phyloP scores from a whole-genome alignment of 139 green algal genomes.

The Chlorella ohadii region DNA sequence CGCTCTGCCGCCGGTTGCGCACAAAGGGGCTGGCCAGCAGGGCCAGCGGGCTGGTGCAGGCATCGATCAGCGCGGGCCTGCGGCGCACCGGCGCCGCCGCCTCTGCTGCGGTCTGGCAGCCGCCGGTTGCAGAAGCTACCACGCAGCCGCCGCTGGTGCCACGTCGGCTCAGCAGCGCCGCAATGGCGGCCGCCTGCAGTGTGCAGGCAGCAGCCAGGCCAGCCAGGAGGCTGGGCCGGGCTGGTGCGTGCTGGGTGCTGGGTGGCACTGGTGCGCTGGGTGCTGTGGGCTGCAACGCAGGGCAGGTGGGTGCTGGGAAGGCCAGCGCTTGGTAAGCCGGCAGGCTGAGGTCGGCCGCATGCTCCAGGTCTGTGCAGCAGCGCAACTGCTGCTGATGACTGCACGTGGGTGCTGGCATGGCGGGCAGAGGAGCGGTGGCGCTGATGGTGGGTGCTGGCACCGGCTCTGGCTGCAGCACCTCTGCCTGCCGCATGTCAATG shows the following conservation, averaged over 20 bases:
- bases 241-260: background rate
- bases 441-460: background rate
- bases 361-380: background rate
- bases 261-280: background rate
- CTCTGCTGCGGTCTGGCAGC: background rate
- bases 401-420: background rate
- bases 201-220: background rate
- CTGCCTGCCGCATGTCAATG: background rate
- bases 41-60: slow-evolving; percentile 11
- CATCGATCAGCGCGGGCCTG: background rate
- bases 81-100: background rate
- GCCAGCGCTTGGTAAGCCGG: background rate
- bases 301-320: slow-evolving; percentile 12
- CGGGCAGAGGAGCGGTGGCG: background rate
- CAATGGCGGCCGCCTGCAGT: background rate
- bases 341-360: background rate
- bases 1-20: background rate
- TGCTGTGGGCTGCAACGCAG: background rate
- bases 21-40: slow-evolving; percentile 7
- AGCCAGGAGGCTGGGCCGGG: background rate
- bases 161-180: background rate
- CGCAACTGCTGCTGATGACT: background rate
- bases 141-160: background rate
- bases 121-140: background rate
- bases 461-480: background rate